Conservation (phyloP, 2,329 filamentous ascomycete species). For the Fusarium coffeatum region DNA sequence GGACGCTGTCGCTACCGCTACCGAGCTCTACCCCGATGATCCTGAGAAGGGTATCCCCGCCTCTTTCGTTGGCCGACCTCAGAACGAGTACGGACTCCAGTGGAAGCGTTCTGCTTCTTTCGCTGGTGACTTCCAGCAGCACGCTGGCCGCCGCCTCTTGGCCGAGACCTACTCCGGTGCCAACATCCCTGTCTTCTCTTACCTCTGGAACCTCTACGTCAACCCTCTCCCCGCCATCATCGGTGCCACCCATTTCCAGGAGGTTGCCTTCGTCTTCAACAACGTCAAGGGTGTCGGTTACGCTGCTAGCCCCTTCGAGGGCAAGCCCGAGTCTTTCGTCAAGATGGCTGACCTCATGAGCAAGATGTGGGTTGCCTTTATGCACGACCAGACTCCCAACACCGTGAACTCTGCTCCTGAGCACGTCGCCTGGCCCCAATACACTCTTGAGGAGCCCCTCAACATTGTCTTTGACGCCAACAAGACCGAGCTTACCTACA, state of each 20-base stretch:
- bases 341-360: constrained; percentile 61
- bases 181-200: constrained; percentile 59
- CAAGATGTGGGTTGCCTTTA: constrained; percentile 63
- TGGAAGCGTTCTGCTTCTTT: constrained; percentile 67
- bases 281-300: constrained; percentile 61
- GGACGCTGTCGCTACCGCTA: constrained; percentile 41
- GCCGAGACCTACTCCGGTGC: constrained; percentile 63
- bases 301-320: constrained; percentile 52
- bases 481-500: constrained; percentile 52
- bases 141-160: constrained; percentile 64
- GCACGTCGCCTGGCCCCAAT: constrained; percentile 55
- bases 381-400: constrained; percentile 27
- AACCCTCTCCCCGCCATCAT: constrained; percentile 57
- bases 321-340: constrained; percentile 52
- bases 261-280: constrained; percentile 46
- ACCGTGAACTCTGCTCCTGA: constrained; percentile 1
- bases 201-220: constrained; percentile 64
- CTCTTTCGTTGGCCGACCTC: constrained; percentile 50
- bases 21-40: constrained; percentile 63
- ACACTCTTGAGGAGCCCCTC: constrained; percentile 53
- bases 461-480: constrained; percentile 65
- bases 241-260: constrained; percentile 45
- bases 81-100: constrained; percentile 54
- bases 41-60: constrained; percentile 61
- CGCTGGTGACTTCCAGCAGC: constrained; percentile 66